Base-by-base conservation (phyloP, 2,329 filamentous ascomycete species). In the Claviceps arundinis region DNA sequence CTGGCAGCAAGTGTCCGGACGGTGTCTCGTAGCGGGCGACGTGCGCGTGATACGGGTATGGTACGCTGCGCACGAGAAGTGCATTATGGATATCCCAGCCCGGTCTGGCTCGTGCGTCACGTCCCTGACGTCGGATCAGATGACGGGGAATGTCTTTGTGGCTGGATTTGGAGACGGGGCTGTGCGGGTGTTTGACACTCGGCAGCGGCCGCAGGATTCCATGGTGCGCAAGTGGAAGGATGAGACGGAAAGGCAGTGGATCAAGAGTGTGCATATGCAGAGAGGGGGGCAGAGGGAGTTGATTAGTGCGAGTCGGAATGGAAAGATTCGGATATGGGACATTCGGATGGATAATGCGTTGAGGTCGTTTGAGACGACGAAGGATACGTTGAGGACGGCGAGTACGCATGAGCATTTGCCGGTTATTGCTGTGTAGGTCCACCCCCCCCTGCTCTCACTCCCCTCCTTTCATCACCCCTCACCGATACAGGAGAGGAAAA, bases 171-270 rank as follows among this genome's bases (percentile, higher is more conserved):
- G 93, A 17, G 94, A 98, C 62, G 93, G 93, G 37, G 90, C 89
- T 1, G 84, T 98, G 44, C 81, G 93, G 50, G 89, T 96, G 4
- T 98, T 96, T 64, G 93, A 98, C 66, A 88, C 91, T 57, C 83
- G 93, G 13, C 71, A 87, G 56, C 83, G 84, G 56, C 85, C 89
- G 2, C 85, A 89, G 55, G 89, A 93, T 51, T 86, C 87, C 17
- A 96, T 97, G 90, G 85, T 96, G 52, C 88, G 87, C 68, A 90
- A 91, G 59, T 98, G 93, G 91, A 93, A 94, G 64, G 89, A 96
- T 61, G 91, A 97, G 63, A 69, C 71, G 11, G 78, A 82, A 61
- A 83, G 85, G 55, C 88, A 94, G 60, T 98, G 93, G 93, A 84
- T 98, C 66, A 90, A 89, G 61, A 93, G 88, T 59, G 89, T 95